A percentile compares a stretch with the other conserved stretches of the same genome.
phyloP scores from a whole-genome alignment of 108 stramenopile genomes.

The Aurantiochytrium sp. region DNA sequence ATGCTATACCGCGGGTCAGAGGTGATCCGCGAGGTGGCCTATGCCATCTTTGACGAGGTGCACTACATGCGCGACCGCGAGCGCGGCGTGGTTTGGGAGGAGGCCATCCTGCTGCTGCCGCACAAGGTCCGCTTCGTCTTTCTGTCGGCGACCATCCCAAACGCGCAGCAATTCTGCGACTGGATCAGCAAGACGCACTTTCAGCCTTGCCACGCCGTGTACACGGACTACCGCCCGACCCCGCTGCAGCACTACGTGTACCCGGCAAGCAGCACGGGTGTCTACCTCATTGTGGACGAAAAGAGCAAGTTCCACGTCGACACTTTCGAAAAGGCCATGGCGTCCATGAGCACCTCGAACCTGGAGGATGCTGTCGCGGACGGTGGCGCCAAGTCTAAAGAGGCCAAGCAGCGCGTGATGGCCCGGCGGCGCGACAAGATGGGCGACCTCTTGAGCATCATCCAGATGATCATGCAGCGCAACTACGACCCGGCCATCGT shows the following conservation, averaged over 20 bases:
- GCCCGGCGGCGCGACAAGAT: slow-evolving; percentile 50
- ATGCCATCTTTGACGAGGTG: slow-evolving; percentile 95
- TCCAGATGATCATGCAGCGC: slow-evolving; percentile 86
- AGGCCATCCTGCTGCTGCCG: slow-evolving; percentile 89
- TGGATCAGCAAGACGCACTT: slow-evolving; percentile 83
- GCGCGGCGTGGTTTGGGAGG: slow-evolving; percentile 89
- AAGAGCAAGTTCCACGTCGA: slow-evolving; percentile 87
- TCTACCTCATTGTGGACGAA: slow-evolving; percentile 95
- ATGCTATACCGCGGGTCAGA: slow-evolving; percentile 99
- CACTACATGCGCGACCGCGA: slow-evolving; percentile 99
- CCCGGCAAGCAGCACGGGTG: slow-evolving; percentile 82
- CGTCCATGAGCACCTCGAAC: slow-evolving; percentile 60
- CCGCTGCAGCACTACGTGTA: slow-evolving; percentile 98
- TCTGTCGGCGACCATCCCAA: slow-evolving; percentile 94
- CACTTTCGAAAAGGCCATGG: slow-evolving; percentile 94
- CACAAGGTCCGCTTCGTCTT: slow-evolving; percentile 92
- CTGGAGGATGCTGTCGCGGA: background rate
- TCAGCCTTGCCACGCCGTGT: slow-evolving; percentile 98
- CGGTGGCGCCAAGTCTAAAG: slow-evolving; percentile 19
- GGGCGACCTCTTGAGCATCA: slow-evolving; percentile 83
- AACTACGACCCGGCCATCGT: slow-evolving; percentile 93
- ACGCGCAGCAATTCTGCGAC: slow-evolving; percentile 79
- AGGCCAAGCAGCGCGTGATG: slow-evolving; percentile 59
- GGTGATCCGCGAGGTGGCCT: slow-evolving; percentile 92
- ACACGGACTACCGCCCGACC: slow-evolving; percentile 96